Conservation (phyloP, 768 basidiomycete species). For the Amanita polypyramis region DNA sequence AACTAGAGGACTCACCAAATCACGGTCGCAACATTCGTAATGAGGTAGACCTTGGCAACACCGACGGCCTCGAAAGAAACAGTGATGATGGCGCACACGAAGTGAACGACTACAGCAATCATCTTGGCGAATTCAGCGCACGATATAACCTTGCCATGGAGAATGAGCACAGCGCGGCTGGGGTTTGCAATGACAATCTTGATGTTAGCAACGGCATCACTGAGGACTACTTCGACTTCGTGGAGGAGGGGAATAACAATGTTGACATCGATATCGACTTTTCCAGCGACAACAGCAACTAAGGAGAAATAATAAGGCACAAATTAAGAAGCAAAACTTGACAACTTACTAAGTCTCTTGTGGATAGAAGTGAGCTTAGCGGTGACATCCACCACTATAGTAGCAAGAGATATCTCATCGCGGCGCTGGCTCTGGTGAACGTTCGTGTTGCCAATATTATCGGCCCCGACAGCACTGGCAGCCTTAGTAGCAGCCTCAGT, state of each 20-base stretch:
- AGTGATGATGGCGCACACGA: too few relatives aligned
- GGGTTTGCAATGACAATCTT: neutral
- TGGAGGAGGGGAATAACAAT: neutral
- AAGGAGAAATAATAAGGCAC: neutral
- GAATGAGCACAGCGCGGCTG: neutral
- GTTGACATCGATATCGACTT: neutral
- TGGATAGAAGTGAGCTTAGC: too few relatives aligned
- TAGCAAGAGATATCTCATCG: too few relatives aligned
- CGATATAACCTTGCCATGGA: neutral
- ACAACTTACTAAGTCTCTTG: neutral
- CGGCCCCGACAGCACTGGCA: too few relatives aligned
- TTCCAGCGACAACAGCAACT: neutral
- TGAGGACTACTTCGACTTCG: neutral
- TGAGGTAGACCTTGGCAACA: too few relatives aligned
- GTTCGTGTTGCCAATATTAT: too few relatives aligned
- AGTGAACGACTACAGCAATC: neutral
- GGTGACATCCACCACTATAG: too few relatives aligned
- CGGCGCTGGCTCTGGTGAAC: too few relatives aligned
- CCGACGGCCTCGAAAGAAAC: too few relatives aligned
- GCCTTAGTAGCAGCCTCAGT: too few relatives aligned
- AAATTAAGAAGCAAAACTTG: neutral
- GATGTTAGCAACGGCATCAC: neutral
- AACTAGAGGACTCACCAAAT: too few relatives aligned
- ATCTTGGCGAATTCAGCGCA: neutral
- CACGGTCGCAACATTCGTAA: too few relatives aligned